Evolutionary conservation across 2,329 filamentous ascomycete species (phyloP).

Genomic region (Colletotrichum camelliae): DNA sequence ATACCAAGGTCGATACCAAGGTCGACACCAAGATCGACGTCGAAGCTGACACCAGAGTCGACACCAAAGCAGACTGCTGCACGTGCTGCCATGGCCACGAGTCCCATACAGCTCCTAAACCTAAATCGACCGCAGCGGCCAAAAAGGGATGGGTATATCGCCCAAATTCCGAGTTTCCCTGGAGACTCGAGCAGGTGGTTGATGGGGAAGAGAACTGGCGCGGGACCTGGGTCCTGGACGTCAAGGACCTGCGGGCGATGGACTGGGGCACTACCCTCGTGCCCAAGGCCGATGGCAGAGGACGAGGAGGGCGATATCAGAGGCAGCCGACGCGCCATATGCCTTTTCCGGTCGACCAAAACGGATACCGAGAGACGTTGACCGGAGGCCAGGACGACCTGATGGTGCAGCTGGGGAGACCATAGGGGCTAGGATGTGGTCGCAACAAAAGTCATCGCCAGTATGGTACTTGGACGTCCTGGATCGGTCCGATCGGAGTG

Average conservation of each 20-base stretch:
- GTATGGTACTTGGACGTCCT: too few relatives aligned
- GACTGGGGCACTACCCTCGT: slow-evolving; percentile 17
- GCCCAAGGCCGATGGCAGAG: not conserved
- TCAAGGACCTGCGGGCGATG: slow-evolving; percentile 24
- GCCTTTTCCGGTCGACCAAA: slow-evolving; percentile 11
- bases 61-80: not conserved
- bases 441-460: not conserved
- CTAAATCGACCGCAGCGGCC: not conserved
- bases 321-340: slow-evolving; percentile 23
- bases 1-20: not conserved
- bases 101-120: not conserved
- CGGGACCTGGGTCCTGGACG: slow-evolving; percentile 25
- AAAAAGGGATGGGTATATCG: not conserved
- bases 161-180: slow-evolving; percentile 20
- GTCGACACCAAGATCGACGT: not conserved
- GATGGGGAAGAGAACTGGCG: slow-evolving; percentile 27
- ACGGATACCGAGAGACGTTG: not conserved
- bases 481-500: too few relatives aligned
- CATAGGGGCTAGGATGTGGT: not conserved
- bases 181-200: slow-evolving; percentile 17
- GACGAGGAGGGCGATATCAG: slow-evolving; percentile 11
- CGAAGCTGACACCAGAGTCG: not conserved
- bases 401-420: slow-evolving; percentile 23
- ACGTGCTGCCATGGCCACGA: not conserved
- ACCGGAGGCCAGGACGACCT: slow-evolving; percentile 26